Base-by-base conservation (phyloP, 768 basidiomycete species). In the Gymnopilus dilepis region DNA sequence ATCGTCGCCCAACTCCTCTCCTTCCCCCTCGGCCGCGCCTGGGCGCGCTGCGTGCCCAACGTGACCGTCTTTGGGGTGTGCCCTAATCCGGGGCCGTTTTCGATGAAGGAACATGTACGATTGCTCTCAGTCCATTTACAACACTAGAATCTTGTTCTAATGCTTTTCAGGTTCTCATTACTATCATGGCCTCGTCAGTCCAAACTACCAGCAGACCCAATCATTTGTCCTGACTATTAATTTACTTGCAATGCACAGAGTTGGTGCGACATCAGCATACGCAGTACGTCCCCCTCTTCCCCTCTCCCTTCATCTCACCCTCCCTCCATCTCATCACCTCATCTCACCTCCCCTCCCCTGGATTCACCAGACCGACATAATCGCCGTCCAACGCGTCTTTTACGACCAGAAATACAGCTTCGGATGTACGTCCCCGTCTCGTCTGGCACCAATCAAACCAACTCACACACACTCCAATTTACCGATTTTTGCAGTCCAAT, bases 71-170 rank as follows among this genome's bases (percentile, higher is more conserved):
- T 88, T 38, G 87, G 88, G 9, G 62, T 87, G 47, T 76, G 82
- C 5, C 67, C 92, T 40, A 92, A 92, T 71, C 90, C 91, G 0
- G 91, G 91, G 24, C 88, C 85, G 1, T 92, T 92, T 74, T 82
- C 83, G 2, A 84, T 91, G 70, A 92, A 92, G 70, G 90, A 92
- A 66, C 89, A 91, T 70, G 91, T 91, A 48, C 70, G 79, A 84
- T 61, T 64, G 79, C 33, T 31, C 33, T 60, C 17, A 41, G 21
- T 61, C 4, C 21, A 41, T 26, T 22, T n/a, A n/a, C n/a, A 15
- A 19, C 31, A 24, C 45, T 21, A 34, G 17, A 17, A 21, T 38
- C 28, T n/a, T 8, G 15, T 48, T 56, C 22, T 47, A 47, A 61
- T 19, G 61, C 53, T 30, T 42, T 21, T 9, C 19, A 70, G 70